Evolutionary conservation across 2,329 filamentous ascomycete genomes (phyloP).

Genomic region (Fusarium nisikadoi): DNA sequence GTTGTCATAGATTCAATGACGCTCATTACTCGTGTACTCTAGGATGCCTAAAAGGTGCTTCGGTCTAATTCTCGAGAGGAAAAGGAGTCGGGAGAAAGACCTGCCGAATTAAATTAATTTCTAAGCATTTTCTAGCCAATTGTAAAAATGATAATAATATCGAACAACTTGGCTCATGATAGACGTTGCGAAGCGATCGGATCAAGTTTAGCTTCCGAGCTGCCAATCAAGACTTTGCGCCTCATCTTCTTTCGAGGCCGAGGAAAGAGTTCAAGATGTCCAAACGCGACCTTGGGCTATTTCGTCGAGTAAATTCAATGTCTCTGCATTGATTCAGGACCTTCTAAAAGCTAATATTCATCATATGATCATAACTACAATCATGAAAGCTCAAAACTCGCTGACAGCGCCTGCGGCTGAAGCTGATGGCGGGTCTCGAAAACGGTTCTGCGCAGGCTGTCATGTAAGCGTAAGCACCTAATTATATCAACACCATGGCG

Average conservation of each 20-base stretch:
- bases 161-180: too few relatives aligned
- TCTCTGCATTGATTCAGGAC: not conserved
- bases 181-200: not conserved
- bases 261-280: not conserved
- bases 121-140: not conserved
- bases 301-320: fast-evolving
- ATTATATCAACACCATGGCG: fast-evolving
- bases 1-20: not conserved
- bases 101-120: fast-evolving
- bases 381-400: too few relatives aligned
- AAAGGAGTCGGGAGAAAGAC: not conserved
- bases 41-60: not conserved
- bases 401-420: not conserved
- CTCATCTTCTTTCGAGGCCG: fast-evolving
- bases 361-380: too few relatives aligned
- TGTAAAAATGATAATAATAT: not conserved
- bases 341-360: fast-evolving
- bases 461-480: not conserved
- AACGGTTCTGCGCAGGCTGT: not conserved
- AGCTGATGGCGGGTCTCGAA: not conserved
- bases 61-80: fast-evolving
- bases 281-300: not conserved
- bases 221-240: not conserved
- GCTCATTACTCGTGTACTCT: not conserved
- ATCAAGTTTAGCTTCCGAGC: not conserved